Evolutionary conservation across 345 rosid genomes (phyloP), one percentile per base, ranked within the genome.

Genomic region (Syzygium jambos): DNA sequence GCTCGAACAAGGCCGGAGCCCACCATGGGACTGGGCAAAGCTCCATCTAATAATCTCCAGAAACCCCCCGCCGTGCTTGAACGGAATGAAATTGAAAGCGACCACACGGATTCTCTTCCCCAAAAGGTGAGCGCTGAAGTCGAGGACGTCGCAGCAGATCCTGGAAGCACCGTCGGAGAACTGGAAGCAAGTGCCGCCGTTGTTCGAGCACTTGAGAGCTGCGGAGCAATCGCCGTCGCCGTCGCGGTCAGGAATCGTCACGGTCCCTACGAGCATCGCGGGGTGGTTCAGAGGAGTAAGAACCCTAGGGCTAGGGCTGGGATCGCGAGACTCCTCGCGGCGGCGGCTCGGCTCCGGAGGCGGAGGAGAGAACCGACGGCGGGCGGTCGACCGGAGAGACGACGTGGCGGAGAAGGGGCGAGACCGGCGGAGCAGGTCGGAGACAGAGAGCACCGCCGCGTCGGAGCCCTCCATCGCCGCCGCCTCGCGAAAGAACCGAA

Each of bases 31-130:
- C 54, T 89, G 93, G 29, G 88, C 55, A 16, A 95, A 86, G 53
- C 86, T 89, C 98, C 97, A 98, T 86, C 91, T 90, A 80, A 98
- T 92, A 53, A 98, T 95, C 94, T 98, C 99, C 89, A 98, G 84
- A 88, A 96, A 91, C 11, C 98, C 98, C 43, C 92, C 92, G 9
- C 84, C 87, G 87, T 90, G 93, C 73, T 91, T 91, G 61, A 90
- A 86, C 15, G 97, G 98, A 87, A 96, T 88, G 88, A 95, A 96
- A 91, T 96, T 98, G 95, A 97, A 98, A 22, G 98, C 92, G 3
- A 89, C 78, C 73, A 95, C 95, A 85, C 86, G 87, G 30, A 98
- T 91, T 88, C 82, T 92, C 46, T 86, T 91, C 43, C 94, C 94
- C 82, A 96, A 85, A 5, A 90, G 80, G 16, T 85, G 80, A 51